phyloP scores from a whole-genome alignment of 129 eudicot species.

The Escallonia rubra region DNA sequence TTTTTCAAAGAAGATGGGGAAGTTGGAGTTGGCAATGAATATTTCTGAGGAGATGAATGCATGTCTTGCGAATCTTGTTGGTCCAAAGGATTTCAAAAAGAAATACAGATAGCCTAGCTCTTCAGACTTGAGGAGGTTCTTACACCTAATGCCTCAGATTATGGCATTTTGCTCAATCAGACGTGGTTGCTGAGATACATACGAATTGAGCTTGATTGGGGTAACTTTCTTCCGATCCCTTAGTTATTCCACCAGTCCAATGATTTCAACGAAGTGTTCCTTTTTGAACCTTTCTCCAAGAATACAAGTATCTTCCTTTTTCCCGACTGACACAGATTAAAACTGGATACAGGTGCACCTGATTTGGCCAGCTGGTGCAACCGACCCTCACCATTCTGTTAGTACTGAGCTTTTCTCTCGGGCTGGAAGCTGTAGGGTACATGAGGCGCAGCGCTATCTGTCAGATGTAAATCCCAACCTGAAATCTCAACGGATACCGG shows the following conservation, averaged over 20 bases:
- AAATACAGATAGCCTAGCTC: slow-evolving; percentile 33
- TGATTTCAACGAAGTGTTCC: too few species aligned
- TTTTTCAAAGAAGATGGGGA: slow-evolving; percentile 60
- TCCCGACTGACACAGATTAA: too few species aligned
- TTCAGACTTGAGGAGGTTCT: neutral
- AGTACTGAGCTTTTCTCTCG: too few species aligned
- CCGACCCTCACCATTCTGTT: too few species aligned
- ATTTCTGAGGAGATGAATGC: slow-evolving; percentile 66
- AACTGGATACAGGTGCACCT: too few species aligned
- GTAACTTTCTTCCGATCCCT: neutral
- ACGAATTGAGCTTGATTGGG: neutral
- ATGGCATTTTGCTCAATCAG: neutral
- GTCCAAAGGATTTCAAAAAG: slow-evolving; percentile 58
- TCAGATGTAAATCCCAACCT: too few species aligned
- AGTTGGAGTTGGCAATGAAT: slow-evolving; percentile 50
- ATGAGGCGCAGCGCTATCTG: too few species aligned
- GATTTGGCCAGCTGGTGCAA: too few species aligned
- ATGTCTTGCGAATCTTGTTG: slow-evolving; percentile 36
- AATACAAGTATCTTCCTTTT: too few species aligned
- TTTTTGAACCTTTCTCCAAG: too few species aligned
- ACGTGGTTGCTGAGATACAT: neutral
- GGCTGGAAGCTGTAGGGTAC: too few species aligned
- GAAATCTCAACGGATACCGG: too few species aligned
- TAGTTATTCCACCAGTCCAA: neutral
- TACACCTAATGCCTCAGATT: neutral